phyloP scores from a whole-genome alignment of 768 basidiomycete species.

The Suillus hirtellus region DNA sequence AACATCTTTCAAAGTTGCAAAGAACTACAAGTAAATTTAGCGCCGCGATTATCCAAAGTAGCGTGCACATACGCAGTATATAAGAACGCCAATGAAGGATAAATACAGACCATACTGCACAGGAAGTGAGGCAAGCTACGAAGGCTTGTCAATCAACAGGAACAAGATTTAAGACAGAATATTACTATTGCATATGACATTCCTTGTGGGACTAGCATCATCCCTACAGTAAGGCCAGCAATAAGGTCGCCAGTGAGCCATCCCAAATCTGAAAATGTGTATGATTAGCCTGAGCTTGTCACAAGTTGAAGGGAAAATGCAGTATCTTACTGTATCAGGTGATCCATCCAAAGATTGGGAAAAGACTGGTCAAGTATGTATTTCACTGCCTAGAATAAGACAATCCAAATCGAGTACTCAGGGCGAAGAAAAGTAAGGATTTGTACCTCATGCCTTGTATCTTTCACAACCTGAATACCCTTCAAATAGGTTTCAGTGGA shows the following conservation, averaged over 20 bases:
- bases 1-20: no score
- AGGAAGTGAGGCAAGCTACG: conserved; percentile 79
- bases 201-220: no score
- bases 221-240: no score
- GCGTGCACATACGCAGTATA: conserved; percentile 49
- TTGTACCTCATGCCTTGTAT: conserved; percentile 53
- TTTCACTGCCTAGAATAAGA: conserved; percentile 44
- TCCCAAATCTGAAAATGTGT: conserved; percentile 41
- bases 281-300: neutral
- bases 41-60: no score
- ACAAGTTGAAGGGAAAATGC: neutral
- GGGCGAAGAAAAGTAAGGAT: neutral
- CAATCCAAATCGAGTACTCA: neutral
- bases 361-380: conserved; percentile 77
- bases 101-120: conserved; percentile 93
- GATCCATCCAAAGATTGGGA: conserved; percentile 87
- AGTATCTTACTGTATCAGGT: conserved; percentile 73
- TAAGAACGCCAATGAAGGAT: conserved; percentile 83
- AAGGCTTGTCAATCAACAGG: neutral
- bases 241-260: no score
- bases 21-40: no score
- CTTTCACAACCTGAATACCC: conserved; percentile 27
- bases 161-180: neutral
- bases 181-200: conserved; percentile 35
- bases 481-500: conserved; percentile 57